Conservation (phyloP, 2,329 filamentous ascomycete species). For the Cercospora zeae-maydis region DNA sequence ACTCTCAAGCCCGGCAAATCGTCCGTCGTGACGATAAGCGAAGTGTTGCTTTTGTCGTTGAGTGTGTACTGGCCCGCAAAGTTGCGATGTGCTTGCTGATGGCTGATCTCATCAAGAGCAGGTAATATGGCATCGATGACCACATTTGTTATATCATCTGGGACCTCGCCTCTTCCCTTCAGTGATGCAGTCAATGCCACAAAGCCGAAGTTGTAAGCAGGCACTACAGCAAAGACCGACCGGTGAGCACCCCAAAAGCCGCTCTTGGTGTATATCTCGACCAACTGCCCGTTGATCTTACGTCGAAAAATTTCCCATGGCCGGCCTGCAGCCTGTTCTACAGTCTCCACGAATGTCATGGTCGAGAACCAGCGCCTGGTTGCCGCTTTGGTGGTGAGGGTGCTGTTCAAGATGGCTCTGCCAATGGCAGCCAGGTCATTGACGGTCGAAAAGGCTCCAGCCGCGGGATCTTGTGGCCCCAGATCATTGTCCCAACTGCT, state of each 20-base stretch:
- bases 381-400: constrained; percentile 40
- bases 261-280: constrained; percentile 50
- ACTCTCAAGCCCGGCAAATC: constrained; percentile 33
- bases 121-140: constrained; percentile 27
- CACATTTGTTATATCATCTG: constrained; percentile 20
- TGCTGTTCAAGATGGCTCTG: constrained; percentile 43
- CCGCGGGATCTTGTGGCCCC: constrained; percentile 34
- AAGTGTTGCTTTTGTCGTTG: constrained; percentile 18
- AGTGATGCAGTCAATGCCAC: constrained; percentile 39
- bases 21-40: constrained; percentile 29
- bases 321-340: constrained; percentile 42
- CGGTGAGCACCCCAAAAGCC: constrained; percentile 39
- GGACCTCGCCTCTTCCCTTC: constrained; percentile 12
- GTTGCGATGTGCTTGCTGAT: constrained; percentile 28
- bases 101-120: constrained; percentile 30
- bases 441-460: constrained; percentile 20
- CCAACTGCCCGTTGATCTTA: constrained; percentile 40
- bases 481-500: constrained; percentile 30
- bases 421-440: constrained; percentile 33
- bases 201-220: constrained; percentile 48
- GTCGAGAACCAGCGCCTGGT: constrained; percentile 49
- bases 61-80: constrained; percentile 31
- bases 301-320: constrained; percentile 50
- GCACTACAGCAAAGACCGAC: constrained; percentile 40
- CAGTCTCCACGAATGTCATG: constrained; percentile 38